phyloP scores from a whole-genome alignment of 2,329 filamentous ascomycete genomes.

The Botrytis cinerea region DNA sequence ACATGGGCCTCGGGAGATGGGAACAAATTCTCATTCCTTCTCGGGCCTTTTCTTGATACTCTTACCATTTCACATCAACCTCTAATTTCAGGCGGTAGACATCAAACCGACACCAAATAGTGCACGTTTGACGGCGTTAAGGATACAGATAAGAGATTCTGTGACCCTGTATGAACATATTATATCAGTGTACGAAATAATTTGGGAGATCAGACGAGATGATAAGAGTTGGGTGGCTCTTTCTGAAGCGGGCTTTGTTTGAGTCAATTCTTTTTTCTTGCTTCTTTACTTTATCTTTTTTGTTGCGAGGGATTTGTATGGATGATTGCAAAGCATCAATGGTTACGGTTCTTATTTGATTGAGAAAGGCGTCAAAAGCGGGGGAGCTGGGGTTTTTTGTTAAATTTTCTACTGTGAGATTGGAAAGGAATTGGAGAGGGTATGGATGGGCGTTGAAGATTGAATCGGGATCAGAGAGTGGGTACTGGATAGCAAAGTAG shows the following conservation, averaged over 20 bases:
- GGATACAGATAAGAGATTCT: constrained; percentile 13
- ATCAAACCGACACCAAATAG: constrained; percentile 2
- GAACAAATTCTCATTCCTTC: not conserved
- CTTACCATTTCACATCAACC: not conserved
- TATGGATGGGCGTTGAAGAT: constrained; percentile 13
- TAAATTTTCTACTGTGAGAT: constrained; percentile 6
- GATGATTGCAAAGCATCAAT: constrained; percentile 3
- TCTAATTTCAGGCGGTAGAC: constrained; percentile 12
- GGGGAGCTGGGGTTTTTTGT: constrained; percentile 2
- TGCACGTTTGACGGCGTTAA: constrained; percentile 15
- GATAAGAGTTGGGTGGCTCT: constrained; percentile 16
- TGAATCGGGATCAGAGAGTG: constrained; percentile 1
- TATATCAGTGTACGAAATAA: constrained; percentile 25
- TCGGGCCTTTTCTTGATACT: not conserved
- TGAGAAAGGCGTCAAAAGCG: constrained; percentile 5
- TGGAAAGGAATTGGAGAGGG: constrained; percentile 12
- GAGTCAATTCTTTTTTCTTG: constrained; percentile 15
- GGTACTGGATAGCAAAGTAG: not conserved
- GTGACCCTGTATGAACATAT: constrained; percentile 22
- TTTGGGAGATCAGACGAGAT: constrained; percentile 8
- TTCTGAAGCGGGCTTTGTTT: constrained; percentile 24
- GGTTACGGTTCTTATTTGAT: constrained; percentile 1
- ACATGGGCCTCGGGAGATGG: not conserved
- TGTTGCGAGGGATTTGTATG: constrained; percentile 1
- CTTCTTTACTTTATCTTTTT: not conserved